Evolutionary conservation across 192 early-diverging fungal species (phyloP).

Genomic region (Rhizophagus clarus): DNA sequence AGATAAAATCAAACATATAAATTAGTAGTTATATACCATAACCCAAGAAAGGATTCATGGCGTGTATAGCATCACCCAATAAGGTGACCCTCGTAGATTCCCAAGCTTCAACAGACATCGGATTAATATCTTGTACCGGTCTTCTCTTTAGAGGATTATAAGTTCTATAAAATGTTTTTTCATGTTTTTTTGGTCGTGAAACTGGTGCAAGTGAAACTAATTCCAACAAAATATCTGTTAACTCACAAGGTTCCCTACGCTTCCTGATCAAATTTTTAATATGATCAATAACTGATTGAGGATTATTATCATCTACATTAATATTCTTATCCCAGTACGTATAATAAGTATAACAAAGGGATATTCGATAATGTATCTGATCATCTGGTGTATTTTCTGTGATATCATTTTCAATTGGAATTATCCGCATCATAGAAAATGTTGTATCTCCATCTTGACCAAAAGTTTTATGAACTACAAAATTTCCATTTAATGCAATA

Average conservation of each 20-base stretch:
- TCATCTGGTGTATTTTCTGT: neutral
- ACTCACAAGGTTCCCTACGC: neutral
- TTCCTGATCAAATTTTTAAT: neutral
- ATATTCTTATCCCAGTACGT: neutral
- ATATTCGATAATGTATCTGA: neutral
- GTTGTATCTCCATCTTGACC: neutral
- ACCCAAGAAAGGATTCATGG: constrained; percentile 3
- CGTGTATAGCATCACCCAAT: constrained; percentile 10
- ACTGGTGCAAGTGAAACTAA: neutral
- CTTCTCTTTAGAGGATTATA: neutral
- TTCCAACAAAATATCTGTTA: constrained; percentile 7
- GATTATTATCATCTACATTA: constrained; percentile 11
- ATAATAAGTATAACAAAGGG: neutral
- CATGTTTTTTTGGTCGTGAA: neutral
- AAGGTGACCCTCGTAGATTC: neutral
- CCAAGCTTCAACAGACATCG: neutral
- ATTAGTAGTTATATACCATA: neutral
- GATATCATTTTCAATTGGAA: constrained; percentile 4
- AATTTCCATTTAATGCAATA: neutral
- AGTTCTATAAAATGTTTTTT: neutral
- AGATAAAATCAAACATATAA: neutral
- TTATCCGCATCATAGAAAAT: neutral
- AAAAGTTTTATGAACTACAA: neutral
- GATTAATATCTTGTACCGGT: neutral
- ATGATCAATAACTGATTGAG: neutral